These are phyloP conservation scores for Peribolospora kevripleyi DNA, from an alignment of 768 basidiomycete species.

Conservation along the genomic window DNA sequence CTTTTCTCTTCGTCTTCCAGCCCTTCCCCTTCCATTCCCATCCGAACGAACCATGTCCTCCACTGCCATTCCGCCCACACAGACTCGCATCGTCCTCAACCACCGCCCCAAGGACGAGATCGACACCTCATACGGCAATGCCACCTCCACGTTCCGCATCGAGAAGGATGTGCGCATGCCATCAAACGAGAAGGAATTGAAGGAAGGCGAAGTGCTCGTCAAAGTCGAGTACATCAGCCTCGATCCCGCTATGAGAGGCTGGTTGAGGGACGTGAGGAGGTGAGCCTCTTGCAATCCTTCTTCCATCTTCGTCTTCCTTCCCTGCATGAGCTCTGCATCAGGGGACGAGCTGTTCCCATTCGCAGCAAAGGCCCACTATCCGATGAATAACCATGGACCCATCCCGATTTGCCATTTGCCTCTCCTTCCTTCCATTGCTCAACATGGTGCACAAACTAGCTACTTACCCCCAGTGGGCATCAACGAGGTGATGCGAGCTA, in stretches of 20 bases:
- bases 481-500: constrained; percentile 28
- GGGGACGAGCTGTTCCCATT: too few relatives aligned
- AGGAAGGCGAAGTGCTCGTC: constrained; percentile 38
- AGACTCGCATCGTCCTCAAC: background rate
- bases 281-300: too few relatives aligned
- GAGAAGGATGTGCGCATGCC: constrained; percentile 14
- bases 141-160: constrained; percentile 51
- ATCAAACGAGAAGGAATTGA: constrained; percentile 11
- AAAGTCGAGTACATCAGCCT: constrained; percentile 52
- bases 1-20: too few relatives aligned
- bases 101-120: background rate
- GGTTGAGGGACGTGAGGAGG: too few relatives aligned
- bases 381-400: too few relatives aligned
- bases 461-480: constrained; percentile 31
- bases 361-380: too few relatives aligned
- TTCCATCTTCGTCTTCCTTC: too few relatives aligned
- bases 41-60: background rate
- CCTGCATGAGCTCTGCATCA: too few relatives aligned
- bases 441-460: too few relatives aligned
- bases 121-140: constrained; percentile 1
- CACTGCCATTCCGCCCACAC: background rate
- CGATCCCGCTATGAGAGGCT: constrained; percentile 66
- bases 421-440: too few relatives aligned
- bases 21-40: background rate
- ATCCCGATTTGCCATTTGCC: too few relatives aligned